These are phyloP conservation scores for Ceratocystis eucalypticola DNA, from an alignment of 2,329 filamentous ascomycete species.

Conservation along the genomic window DNA sequence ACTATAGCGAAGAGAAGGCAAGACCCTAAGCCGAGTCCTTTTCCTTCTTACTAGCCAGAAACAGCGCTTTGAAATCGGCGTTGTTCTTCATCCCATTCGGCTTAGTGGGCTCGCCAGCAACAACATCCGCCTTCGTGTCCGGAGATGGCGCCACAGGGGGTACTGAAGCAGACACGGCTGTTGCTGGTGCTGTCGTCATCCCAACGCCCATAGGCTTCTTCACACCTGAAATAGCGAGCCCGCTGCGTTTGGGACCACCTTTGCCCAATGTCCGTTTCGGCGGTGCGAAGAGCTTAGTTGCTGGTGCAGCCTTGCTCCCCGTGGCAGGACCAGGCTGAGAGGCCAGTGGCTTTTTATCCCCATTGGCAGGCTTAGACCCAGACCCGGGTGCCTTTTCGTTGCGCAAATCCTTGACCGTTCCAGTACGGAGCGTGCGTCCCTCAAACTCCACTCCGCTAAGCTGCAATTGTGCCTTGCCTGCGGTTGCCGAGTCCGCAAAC, in stretches of 20 bases:
- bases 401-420: constrained; percentile 41
- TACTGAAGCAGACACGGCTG: constrained; percentile 22
- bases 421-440: constrained; percentile 41
- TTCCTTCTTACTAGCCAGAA: constrained; percentile 23
- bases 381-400: constrained; percentile 21
- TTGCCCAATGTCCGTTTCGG: constrained; percentile 25
- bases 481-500: constrained; percentile 54
- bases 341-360: no score
- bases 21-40: not conserved
- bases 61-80: constrained; percentile 44
- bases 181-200: not conserved
- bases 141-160: constrained; percentile 21
- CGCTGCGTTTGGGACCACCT: constrained; percentile 22
- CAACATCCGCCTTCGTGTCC: not conserved
- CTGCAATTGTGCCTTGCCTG: constrained; percentile 55
- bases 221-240: constrained; percentile 36
- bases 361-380: not conserved
- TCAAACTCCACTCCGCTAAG: constrained; percentile 44
- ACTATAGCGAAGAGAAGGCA: not conserved
- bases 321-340: not conserved
- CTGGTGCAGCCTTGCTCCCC: not conserved
- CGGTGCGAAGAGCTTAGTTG: constrained; percentile 17
- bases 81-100: constrained; percentile 34
- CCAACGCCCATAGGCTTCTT: constrained; percentile 17
- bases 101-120: constrained; percentile 12